Base-by-base conservation (phyloP, 306 rosid species). In the Coriaria nepalensis region DNA sequence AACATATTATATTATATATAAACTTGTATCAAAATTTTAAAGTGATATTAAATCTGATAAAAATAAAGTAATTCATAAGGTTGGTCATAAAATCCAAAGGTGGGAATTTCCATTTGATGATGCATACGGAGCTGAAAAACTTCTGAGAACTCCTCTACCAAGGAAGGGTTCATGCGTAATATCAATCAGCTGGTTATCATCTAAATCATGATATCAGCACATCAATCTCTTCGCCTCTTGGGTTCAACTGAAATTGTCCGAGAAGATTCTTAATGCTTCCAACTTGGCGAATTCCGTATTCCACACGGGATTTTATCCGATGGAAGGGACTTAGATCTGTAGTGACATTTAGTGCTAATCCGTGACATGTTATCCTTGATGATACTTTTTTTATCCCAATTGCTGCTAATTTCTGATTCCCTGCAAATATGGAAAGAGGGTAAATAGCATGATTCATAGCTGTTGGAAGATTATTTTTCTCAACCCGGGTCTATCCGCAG, bases 221-320 rank as follows among this genome's bases (percentile, higher is more conserved):
- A 33, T 50, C 32, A 12, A 61, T 10, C 49, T 40, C 56, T 49
- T 52, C 71, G 48, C 11, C 29, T 56, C 36, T 41, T 5, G 13
- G 38, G n/a, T 13, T 43, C 32, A 62, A 49, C 42, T 50, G 64
- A 51, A 48, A 36, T 47, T 73, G 73, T 33, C 47, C 60, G 5
- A 72, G 64, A 68, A 76, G 68, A 52, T 59, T 70, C 63, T 63
- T 77, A 52, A 86, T 53, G 69, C 78, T 82, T 67, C 92, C 92
- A 37, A 75, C 92, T 53, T 67, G 67, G 35, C 78, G 68, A 37
- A 37, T 68, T 66, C 2, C n/a, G 69, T 37, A 80, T 80, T 51
- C 85, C 93, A n/a, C 96, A 79, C 4, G 94, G 87, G 42, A 80
- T 61, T n/a, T n/a, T 13, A 87, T 82, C 73, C 70, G 73, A 37